Evolutionary conservation across 2,329 filamentous ascomycete genomes (phyloP), one percentile per base, ranked within the genome.

Genomic region (Lachnellula suecica): DNA sequence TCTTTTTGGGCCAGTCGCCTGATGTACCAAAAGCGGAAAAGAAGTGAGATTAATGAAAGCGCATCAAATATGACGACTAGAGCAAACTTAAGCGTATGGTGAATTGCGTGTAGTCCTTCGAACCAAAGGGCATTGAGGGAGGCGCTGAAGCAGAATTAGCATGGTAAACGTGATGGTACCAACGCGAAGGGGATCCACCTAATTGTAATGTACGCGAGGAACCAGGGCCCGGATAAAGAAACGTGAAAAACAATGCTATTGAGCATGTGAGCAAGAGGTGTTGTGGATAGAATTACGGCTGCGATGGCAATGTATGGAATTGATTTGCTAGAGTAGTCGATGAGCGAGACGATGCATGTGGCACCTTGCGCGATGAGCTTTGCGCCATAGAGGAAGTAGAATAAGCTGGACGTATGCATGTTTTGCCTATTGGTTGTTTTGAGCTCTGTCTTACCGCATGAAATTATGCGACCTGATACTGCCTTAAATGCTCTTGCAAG

Each of bases 301-400:
- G 23, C 27, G 4, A 41, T 22, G 42, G 31, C 48, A 19, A 44
- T 49, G 42, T 44, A 53, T 29, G 51, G 13, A 20, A 53, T 53
- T 22, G 51, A 29, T 27, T 27, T 23, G 17, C 20, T 29, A 22
- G 51, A 49, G 25, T 45, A 40, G 40, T 49, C 45, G 5, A 44
- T 19, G 20, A 53, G 51, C 51, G 45, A 53, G 27, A 53, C 49
- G 13, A 53, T 49, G 25, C 44, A 53, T 6, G 44, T 53, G 46
- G 37, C 44, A n/a, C 45, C 40, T 40, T 53, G 51, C 31, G 23
- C 44, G 22, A 37, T 24, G 24, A 53, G 11, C 25, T 53, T 53
- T 3, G 51, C 51, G 44, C 31, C 40, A 25, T 47, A 54, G 38
- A 51, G 23, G 20, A 51, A n/a, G 38, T 51, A 54, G 15, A 51